These are phyloP conservation scores for Cyclotella kingstonii DNA, from an alignment of 108 stramenopile species.

Conservation along the genomic window DNA sequence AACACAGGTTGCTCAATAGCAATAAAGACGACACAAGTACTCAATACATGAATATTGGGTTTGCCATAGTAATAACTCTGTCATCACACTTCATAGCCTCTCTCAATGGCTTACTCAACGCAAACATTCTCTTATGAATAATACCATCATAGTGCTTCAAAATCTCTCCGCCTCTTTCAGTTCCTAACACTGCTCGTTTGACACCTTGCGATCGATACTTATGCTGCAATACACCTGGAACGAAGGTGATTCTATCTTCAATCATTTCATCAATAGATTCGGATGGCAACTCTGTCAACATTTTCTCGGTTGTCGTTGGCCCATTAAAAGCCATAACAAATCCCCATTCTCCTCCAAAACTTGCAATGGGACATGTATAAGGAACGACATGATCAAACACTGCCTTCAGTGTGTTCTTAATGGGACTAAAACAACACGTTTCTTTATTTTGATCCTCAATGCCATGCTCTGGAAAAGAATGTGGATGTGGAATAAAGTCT, in stretches of 20 bases:
- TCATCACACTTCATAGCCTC: conserved; percentile 63
- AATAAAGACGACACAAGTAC: no score
- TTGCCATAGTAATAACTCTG: conserved; percentile 85
- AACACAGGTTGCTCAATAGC: no score
- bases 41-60: conserved; percentile 90
- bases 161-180: conserved; percentile 39
- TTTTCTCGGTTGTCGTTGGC: conserved; percentile 1
- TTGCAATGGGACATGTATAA: conserved; percentile 74
- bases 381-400: conserved; percentile 81
- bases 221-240: conserved; percentile 36
- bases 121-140: conserved; percentile 73
- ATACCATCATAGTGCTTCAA: conserved; percentile 83
- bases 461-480: conserved; percentile 25
- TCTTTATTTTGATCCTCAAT: conserved; percentile 48
- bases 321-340: conserved; percentile 84
- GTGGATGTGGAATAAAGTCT: conserved; percentile 47
- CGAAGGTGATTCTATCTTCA: conserved; percentile 37
- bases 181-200: conserved; percentile 3
- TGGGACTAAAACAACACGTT: conserved; percentile 46
- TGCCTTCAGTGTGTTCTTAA: conserved; percentile 73
- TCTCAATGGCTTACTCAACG: conserved; percentile 78
- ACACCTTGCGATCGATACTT: conserved; percentile 20
- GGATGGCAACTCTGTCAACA: conserved; percentile 4
- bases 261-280: conserved; percentile 49
- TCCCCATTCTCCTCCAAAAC: conserved; percentile 89